Evolutionary conservation across 306 rosid species (phyloP), one percentile per base, ranked within the genome.

Genomic region (Corylus americana): DNA sequence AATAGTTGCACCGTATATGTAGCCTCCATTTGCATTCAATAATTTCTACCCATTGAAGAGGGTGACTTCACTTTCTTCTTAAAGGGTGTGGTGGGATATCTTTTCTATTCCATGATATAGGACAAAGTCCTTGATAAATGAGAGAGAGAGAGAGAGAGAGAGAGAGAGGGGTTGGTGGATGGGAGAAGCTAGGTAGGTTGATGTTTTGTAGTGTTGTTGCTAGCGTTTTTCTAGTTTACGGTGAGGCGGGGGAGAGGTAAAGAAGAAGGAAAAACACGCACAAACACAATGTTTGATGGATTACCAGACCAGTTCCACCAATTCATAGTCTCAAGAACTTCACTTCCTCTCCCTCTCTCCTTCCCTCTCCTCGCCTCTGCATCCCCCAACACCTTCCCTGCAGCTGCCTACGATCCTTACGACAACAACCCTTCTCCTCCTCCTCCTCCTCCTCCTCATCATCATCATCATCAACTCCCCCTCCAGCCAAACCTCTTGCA

Each of bases 271-370:
- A 76, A 76, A 8, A 79, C 55, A 70, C 51, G 70, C 77, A 78
- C 74, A 89, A 88, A 83, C 83, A 91, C 72, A 4, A 68, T 92
- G 97, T 92, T 91, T 59, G 90, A 94, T 89, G 98, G 94, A 89
- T 91, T 86, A 31, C 89, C 97, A 49, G 97, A 94, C 37, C 98
- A 92, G 77, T 84, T 92, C 87, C 97, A 91, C 89, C 97, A 92
- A 79, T 88, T 94, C 97, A 88, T 91, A 80, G 85, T 90, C 47
- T 89, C 97, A 64, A 89, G 89, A 74, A 78, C 77, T 20, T 66
- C 93, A 50, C 83, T 85, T 10, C 93, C 87, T 22, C 86, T 86
- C 85, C 89, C 92, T 71, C 82, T 91, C 59, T 83, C 92, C 14
- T 85, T 92, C 71, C 97, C 91, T 74, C 89, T 83, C 70, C 80